Conservation (phyloP, 148 eudicot species). For the Rhododendron mucronatum region DNA sequence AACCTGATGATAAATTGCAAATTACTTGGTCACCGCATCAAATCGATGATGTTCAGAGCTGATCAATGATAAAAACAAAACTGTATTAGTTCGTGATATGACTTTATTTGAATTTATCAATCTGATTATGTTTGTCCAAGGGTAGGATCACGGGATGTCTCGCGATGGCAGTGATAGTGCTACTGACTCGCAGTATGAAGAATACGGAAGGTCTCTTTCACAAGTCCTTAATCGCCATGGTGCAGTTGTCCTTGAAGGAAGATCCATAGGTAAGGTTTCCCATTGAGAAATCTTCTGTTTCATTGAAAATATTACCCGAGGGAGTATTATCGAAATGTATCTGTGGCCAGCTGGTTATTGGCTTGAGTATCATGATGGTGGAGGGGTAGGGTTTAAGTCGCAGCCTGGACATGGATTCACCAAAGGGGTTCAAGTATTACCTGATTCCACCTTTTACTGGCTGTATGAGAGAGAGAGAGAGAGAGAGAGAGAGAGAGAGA, state of each 20-base stretch:
- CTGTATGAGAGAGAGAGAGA: neutral
- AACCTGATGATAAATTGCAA: neutral
- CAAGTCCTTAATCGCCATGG: constrained; percentile 90
- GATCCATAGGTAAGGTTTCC: constrained; percentile 57
- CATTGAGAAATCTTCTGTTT: neutral
- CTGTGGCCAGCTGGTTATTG: neutral
- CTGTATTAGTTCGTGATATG: neutral
- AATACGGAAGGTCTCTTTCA: constrained; percentile 58
- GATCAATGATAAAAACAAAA: neutral
- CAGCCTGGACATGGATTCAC: neutral
- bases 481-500: too few relatives aligned
- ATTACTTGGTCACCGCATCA: neutral
- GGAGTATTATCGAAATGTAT: neutral
- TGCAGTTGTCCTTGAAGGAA: constrained; percentile 95
- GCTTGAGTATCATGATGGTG: neutral
- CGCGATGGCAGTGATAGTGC: constrained; percentile 51
- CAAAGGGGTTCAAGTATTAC: neutral
- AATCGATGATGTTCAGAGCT: neutral
- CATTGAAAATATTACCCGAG: neutral
- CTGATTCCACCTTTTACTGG: neutral
- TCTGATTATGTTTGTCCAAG: constrained; percentile 2
- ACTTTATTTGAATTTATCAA: neutral
- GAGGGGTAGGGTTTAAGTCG: neutral
- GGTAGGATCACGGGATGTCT: constrained; percentile 78
- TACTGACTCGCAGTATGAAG: constrained; percentile 60